Conservation (phyloP, 2,329 filamentous ascomycete species). For the Bipolaris sorokiniana region DNA sequence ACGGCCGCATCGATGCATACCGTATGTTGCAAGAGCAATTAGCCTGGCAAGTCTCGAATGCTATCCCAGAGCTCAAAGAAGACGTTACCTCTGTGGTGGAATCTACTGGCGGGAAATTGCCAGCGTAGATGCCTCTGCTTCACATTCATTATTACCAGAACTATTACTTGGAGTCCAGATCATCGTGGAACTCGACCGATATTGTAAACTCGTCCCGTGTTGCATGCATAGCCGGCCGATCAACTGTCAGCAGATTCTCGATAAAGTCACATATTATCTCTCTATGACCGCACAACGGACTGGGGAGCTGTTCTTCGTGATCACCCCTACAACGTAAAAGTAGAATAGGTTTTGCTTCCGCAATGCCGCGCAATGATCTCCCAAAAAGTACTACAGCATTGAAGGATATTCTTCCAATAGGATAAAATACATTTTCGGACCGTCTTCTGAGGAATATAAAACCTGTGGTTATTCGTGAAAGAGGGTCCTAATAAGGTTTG, state of each 20-base stretch:
- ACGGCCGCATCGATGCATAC: slow-evolving; percentile 66
- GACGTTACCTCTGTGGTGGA: slow-evolving; percentile 61
- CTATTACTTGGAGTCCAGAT: neutral
- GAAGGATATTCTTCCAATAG: neutral
- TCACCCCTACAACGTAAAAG: neutral
- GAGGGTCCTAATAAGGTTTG: neutral
- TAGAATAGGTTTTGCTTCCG: neutral
- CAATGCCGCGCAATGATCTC: neutral
- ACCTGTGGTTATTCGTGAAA: neutral
- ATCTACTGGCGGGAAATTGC: slow-evolving; percentile 51
- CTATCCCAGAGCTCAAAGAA: slow-evolving; percentile 62
- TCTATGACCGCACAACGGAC: neutral
- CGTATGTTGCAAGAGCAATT: slow-evolving; percentile 64
- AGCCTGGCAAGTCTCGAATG: slow-evolving; percentile 63
- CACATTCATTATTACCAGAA: neutral
- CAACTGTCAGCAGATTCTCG: neutral
- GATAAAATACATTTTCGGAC: neutral
- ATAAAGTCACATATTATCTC: neutral
- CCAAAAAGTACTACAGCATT: neutral
- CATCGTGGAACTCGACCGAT: neutral
- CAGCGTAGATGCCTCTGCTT: neutral
- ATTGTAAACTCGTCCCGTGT: neutral
- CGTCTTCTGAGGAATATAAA: neutral
- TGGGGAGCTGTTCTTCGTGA: neutral
- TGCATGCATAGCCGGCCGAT: neutral